Base-by-base conservation (phyloP, 78 protist species). In the Isochrysis galbana region DNA sequence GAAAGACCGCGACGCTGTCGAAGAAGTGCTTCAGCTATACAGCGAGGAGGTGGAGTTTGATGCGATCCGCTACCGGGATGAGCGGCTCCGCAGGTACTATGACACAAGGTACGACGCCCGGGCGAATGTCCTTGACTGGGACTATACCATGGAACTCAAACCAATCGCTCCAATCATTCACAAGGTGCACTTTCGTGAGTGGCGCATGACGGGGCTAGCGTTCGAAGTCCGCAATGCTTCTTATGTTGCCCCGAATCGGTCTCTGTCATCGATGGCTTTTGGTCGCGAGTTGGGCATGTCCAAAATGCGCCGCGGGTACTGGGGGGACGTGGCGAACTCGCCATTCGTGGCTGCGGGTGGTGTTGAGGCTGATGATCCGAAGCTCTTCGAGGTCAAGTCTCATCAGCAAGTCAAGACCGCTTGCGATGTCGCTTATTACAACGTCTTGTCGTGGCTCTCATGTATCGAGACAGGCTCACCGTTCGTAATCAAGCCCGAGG, bases 261-360 rank as follows among this genome's bases (percentile, higher is more conserved):
- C 93, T 87, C 46, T 90, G 45, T 87, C 93, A 25, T 77, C 89
- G n/a, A 25, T 0, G 74, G 87, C 93, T 14, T 7, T 7, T 2
- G 87, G 87, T 14, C 29, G 67, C 39, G 47, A 46, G 88, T 3
- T 10, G 32, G 93, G 93, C 55, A 1, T 0, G 42, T 25, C 91
- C 4, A 48, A 26, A 22, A 5, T 26, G 32, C 17, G 26, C 25
- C 87, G 93, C 38, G 93, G 93, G 26, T 91, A 54, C 90, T 91
- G 93, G 93, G 89, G 93, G 70, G 93, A 91, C 90, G 70, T 91
- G 26, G 93, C 83, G 38, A 87, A 91, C 90, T 1, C 47, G 42
- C 93, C 93, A 32, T 90, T 29, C 89, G n/a, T n/a, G n/a, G 80
- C 55, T 22, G 48, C 93, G 70, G 29, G 72, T 25, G 93, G 93